phyloP scores from a whole-genome alignment of 2,329 filamentous ascomycete species.

The Phaeoacremonium minimum region DNA sequence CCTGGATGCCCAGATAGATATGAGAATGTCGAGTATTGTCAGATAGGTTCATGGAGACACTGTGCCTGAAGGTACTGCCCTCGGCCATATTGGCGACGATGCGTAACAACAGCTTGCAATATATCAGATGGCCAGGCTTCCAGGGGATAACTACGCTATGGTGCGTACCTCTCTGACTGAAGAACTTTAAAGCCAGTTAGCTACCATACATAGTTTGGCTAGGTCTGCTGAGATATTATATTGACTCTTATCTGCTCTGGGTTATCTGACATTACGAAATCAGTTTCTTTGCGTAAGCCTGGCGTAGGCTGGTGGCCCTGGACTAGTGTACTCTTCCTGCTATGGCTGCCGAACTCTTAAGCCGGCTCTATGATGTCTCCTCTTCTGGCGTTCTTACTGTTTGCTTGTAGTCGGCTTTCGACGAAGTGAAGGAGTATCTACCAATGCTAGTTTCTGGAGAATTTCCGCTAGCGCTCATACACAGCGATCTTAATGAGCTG shows the following conservation, averaged over 20 bases:
- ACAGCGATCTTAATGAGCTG: conserved; percentile 1
- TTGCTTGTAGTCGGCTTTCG: neutral
- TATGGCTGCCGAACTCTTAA: neutral
- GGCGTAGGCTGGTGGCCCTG: neutral
- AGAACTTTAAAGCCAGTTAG: neutral
- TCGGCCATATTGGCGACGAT: conserved; percentile 1
- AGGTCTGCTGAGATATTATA: neutral
- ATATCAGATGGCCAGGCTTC: conserved; percentile 1
- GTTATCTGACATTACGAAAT: neutral
- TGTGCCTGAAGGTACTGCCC: neutral
- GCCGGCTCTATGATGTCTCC: neutral
- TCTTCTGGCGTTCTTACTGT: neutral
- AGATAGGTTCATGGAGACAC: neutral
- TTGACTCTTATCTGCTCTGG: neutral
- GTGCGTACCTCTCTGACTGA: neutral
- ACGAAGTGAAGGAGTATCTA: neutral
- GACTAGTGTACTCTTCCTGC: neutral
- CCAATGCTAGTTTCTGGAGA: neutral
- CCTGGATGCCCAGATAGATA: neutral
- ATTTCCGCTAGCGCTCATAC: neutral
- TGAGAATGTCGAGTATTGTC: neutral
- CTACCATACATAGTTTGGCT: neutral
- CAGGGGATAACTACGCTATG: neutral
- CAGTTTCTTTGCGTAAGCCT: conserved; percentile 1
- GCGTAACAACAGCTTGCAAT: neutral